Percentiles rank a stretch among this genome's conserved stretches.
Conservation (phyloP, 495 filamentous ascomycete genomes). For the Annulohypoxylon maeteangense region DNA sequence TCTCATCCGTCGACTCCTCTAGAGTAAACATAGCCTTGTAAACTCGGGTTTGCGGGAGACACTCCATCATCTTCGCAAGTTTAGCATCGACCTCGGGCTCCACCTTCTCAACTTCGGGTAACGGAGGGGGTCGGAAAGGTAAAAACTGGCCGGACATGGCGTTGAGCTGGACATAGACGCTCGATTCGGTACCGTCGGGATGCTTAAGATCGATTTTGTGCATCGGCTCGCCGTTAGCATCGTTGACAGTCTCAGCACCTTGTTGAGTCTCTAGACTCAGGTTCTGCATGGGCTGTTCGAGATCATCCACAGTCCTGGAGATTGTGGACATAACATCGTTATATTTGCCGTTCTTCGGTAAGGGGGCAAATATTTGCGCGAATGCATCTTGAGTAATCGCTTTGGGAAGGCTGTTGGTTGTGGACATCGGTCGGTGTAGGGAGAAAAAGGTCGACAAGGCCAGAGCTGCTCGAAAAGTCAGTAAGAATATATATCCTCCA, state of each 20-base stretch:
- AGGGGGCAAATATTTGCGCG: conserved; percentile 78
- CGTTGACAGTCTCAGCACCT: conserved; percentile 40
- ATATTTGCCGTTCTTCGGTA: conserved; percentile 60
- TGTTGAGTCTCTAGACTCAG: conserved; percentile 46
- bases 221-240: conserved; percentile 46
- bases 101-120: conserved; percentile 66
- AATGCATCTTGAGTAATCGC: conserved; percentile 77
- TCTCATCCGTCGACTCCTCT: conserved; percentile 75
- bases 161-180: conserved; percentile 57
- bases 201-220: conserved; percentile 58
- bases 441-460: conserved; percentile 94
- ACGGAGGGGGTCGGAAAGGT: conserved; percentile 82
- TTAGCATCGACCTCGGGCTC: conserved; percentile 42
- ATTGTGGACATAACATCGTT: conserved; percentile 83
- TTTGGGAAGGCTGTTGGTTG: conserved; percentile 81
- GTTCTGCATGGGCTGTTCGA: conserved; percentile 69
- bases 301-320: conserved; percentile 73
- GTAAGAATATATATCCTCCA: not conserved
- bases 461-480: conserved; percentile 68
- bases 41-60: conserved; percentile 62
- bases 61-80: conserved; percentile 51
- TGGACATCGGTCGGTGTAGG: conserved; percentile 91
- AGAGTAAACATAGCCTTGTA: conserved; percentile 87
- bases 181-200: conserved; percentile 61
- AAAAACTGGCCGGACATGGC: conserved; percentile 68